Percentiles rank a stretch among this genome's conserved stretches.
Evolutionary conservation across 257 asterid species (phyloP).

Genomic region (Solanum ossicruentum): DNA sequence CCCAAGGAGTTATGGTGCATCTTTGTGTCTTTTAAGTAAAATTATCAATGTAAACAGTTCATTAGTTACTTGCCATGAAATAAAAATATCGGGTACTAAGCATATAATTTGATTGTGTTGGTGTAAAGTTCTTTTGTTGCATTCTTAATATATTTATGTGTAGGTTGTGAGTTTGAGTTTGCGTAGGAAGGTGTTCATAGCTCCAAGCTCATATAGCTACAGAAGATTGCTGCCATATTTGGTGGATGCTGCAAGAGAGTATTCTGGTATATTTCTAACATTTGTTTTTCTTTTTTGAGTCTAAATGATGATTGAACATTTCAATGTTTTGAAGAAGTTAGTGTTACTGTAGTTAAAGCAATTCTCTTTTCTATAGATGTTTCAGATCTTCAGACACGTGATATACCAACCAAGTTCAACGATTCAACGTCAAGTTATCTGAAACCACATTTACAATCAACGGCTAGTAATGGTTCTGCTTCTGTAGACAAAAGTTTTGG

Average conservation of each 20-base stretch:
- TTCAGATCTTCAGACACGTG: slow-evolving; percentile 24
- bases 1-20: background rate
- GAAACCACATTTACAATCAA: slow-evolving; percentile 6
- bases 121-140: background rate
- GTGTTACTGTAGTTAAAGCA: background rate
- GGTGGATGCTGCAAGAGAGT: slow-evolving; percentile 29
- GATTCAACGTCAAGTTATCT: slow-evolving; percentile 5
- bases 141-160: background rate
- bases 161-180: slow-evolving; percentile 26
- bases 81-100: background rate
- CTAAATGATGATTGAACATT: background rate
- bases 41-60: background rate
- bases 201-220: slow-evolving; percentile 55
- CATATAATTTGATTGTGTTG: background rate
- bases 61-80: background rate
- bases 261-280: slow-evolving; percentile 24
- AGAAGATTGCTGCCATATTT: slow-evolving; percentile 72
- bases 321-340: background rate
- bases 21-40: background rate
- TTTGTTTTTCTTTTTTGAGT: background rate
- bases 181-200: slow-evolving; percentile 36
- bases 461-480: background rate
- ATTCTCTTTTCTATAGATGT: slow-evolving; percentile 19
- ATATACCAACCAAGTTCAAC: slow-evolving; percentile 9
- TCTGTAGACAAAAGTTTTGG: background rate